A percentile compares a stretch with the other conserved stretches of the same genome.
phyloP scores from a whole-genome alignment of 345 rosid species.

The Brassica rapa region DNA sequence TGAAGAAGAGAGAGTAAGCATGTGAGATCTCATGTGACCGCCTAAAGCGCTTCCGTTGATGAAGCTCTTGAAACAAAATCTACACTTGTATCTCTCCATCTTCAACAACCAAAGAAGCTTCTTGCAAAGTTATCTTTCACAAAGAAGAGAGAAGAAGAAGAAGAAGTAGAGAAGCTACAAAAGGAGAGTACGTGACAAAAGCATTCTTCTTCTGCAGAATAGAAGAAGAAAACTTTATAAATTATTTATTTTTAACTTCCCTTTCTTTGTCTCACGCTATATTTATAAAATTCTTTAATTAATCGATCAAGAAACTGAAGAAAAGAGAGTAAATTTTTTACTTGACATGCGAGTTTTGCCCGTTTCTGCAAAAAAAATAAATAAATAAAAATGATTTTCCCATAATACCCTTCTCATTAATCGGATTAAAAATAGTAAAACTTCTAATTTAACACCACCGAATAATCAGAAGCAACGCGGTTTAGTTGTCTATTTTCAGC shows the following conservation, averaged over 20 bases:
- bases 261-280: conserved; percentile 18
- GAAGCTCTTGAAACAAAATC: conserved; percentile 67
- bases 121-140: conserved; percentile 43
- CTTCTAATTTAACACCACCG: conserved; percentile 28
- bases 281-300: conserved; percentile 22
- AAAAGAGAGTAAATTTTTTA: conserved; percentile 33
- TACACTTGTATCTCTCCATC: conserved; percentile 83
- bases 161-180: conserved; percentile 40
- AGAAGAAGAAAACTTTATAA: conserved; percentile 8
- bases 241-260: neutral
- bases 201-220: conserved; percentile 42
- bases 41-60: conserved; percentile 78
- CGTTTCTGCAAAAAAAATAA: conserved; percentile 46
- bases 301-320: conserved; percentile 34
- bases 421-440: conserved; percentile 26
- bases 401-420: conserved; percentile 41
- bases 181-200: conserved; percentile 49
- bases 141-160: conserved; percentile 3
- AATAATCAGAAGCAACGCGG: conserved; percentile 25
- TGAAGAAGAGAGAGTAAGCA: conserved; percentile 52
- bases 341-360: conserved; percentile 72
- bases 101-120: conserved; percentile 48
- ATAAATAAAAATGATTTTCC: conserved; percentile 3
- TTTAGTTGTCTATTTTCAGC: conserved; percentile 28
- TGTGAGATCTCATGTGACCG: conserved; percentile 90